A percentile compares a stretch with the other conserved stretches of the same genome.
These are phyloP conservation scores for Trichoderma endophyticum DNA, from an alignment of 2,329 filamentous ascomycete genomes.

Conservation along the genomic window DNA sequence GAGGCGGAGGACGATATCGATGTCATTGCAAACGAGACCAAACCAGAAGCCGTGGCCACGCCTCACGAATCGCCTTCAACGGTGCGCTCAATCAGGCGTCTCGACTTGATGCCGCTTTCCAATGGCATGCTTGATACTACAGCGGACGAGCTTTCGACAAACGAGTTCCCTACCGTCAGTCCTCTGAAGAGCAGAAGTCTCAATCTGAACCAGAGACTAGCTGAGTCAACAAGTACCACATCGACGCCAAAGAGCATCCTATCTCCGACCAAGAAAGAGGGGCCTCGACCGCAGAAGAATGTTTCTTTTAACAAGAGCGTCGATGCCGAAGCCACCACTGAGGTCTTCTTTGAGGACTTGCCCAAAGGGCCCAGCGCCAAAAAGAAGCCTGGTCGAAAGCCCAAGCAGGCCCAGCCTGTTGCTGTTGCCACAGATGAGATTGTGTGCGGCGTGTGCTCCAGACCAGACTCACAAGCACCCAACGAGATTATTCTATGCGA, in stretches of 20 bases:
- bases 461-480: slow-evolving; percentile 53
- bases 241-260: slow-evolving; percentile 53
- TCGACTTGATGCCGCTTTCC: background rate
- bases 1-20: background rate
- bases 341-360: slow-evolving; percentile 51
- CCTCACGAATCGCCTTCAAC: slow-evolving; percentile 20
- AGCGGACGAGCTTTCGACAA: slow-evolving; percentile 14
- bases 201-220: slow-evolving; percentile 13
- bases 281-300: slow-evolving; percentile 45
- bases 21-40: slow-evolving; percentile 17
- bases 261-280: slow-evolving; percentile 49
- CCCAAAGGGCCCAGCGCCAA: slow-evolving; percentile 37
- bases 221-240: slow-evolving; percentile 16
- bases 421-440: slow-evolving; percentile 40
- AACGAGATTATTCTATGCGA: slow-evolving; percentile 66
- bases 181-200: slow-evolving; percentile 13
- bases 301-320: slow-evolving; percentile 48
- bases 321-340: slow-evolving; percentile 35
- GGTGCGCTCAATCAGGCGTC: slow-evolving; percentile 9
- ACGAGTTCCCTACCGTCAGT: background rate
- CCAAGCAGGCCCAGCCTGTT: slow-evolving; percentile 21
- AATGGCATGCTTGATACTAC: slow-evolving; percentile 17
- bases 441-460: slow-evolving; percentile 55
- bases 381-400: slow-evolving; percentile 27
- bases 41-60: background rate